Evolutionary conservation across 2,329 filamentous ascomycete genomes (phyloP), one percentile per base, ranked within the genome.

Genomic region (Plenodomus biglobosus): DNA sequence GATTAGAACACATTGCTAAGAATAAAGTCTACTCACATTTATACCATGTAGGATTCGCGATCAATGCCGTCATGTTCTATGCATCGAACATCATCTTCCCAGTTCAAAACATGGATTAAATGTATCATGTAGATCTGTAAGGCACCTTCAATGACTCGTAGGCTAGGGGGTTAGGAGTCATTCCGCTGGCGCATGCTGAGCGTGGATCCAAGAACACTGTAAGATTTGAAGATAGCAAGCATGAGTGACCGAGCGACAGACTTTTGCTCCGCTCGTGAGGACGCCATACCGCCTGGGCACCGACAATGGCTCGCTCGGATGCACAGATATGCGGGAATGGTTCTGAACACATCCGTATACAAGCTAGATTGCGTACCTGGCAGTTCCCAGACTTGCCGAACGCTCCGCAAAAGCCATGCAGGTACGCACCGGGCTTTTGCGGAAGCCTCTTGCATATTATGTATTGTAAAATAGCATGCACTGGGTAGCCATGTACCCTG

Each of bases 81-180:
- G 19, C 50, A 2, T 42, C 70, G 3, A 78, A 77, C 46, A 50
- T 67, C 15, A 13, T 74, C 16, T 78, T 74, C 39, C 76, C 76
- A 0, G 63, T 73, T 2, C 35, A 44, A 1, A 69, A 72, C 8
- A 62, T 75, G 58, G 75, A 73, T 15, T 69, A 76, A 45, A 74
- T 71, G 32, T 77, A 80, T 41, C 62, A 72, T 3, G 55, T 72
- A 7, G 76, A 79, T 50, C 41, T 73, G 11, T 79, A 75, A 44
- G 74, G 72, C 17, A 78, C 76, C 0, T 78, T 79, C 46, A 77
- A 75, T 0, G 48, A 61, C 1, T 59, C 63, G 10, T 76, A 79
- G 59, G 76, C 76, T 17, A 65, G 59, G 3, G 73, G 69, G 41
- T 48, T 75, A 27, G 72, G 73, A 3, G 59, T 77, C n/a, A 47